Conservation (phyloP, 2,329 filamentous ascomycete genomes). For the Diaporthe batatas region DNA sequence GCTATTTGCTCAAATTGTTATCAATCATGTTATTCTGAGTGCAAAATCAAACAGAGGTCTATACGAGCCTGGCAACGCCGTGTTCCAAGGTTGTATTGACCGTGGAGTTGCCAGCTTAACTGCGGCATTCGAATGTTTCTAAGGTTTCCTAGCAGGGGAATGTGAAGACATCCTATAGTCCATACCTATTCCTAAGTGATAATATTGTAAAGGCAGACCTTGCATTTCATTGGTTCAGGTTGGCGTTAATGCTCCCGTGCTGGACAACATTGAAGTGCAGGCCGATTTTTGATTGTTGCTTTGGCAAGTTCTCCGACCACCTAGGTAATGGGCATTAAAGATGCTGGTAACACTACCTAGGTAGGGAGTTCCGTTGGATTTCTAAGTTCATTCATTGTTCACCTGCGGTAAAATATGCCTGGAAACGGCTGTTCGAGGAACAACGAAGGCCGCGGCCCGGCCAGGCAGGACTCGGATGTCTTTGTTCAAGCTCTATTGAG, state of each 20-base stretch:
- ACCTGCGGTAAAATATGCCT: not conserved
- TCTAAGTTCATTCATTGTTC: not conserved
- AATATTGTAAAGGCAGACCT: not conserved
- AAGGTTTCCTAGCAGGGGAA: too few relatives aligned
- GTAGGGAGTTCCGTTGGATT: not conserved
- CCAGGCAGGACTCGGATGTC: not conserved
- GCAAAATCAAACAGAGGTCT: too few relatives aligned
- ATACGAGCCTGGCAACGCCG: too few relatives aligned
- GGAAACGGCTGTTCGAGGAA: not conserved
- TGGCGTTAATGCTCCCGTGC: not conserved
- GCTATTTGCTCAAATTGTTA: too few relatives aligned
- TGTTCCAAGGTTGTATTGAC: too few relatives aligned
- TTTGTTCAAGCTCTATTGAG: not conserved
- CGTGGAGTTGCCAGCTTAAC: too few relatives aligned
- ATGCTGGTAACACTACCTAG: too few relatives aligned
- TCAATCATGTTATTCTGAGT: too few relatives aligned
- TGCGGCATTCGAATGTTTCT: too few relatives aligned
- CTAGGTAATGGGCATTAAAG: too few relatives aligned
- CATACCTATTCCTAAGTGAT: too few relatives aligned
- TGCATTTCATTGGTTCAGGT: not conserved
- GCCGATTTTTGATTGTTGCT: not conserved
- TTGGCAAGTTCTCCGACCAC: not conserved
- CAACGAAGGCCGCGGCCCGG: not conserved
- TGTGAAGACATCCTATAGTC: too few relatives aligned
- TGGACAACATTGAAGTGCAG: not conserved